phyloP scores from a whole-genome alignment of 805 yeast species.

The Candida qinlingensis region DNA sequence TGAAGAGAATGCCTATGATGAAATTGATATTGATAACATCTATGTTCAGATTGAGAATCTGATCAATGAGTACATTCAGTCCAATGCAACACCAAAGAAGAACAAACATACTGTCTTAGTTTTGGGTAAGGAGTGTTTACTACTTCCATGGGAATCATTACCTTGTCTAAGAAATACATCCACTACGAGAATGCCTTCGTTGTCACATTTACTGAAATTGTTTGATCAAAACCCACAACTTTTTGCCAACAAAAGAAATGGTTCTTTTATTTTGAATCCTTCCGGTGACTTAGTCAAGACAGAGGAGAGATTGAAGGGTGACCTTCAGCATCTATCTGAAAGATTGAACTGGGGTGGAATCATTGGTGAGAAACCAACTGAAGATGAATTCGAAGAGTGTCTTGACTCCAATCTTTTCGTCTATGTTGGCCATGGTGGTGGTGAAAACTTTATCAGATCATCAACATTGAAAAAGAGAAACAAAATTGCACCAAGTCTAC shows the following conservation, averaged over 20 bases:
- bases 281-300: slow-evolving; percentile 70
- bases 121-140: slow-evolving; percentile 58
- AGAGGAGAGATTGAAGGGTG: slow-evolving; percentile 46
- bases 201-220: slow-evolving; percentile 37
- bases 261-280: slow-evolving; percentile 74
- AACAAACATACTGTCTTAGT: slow-evolving; percentile 61
- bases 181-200: slow-evolving; percentile 72
- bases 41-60: slow-evolving; percentile 45
- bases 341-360: slow-evolving; percentile 46
- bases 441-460: slow-evolving; percentile 72
- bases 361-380: slow-evolving; percentile 52
- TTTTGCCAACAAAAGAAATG: slow-evolving; percentile 26
- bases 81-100: slow-evolving; percentile 8
- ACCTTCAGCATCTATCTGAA: slow-evolving; percentile 30
- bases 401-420: slow-evolving; percentile 51
- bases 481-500: slow-evolving; percentile 51
- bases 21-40: slow-evolving; percentile 53
- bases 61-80: slow-evolving; percentile 30
- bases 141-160: slow-evolving; percentile 88
- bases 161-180: slow-evolving; percentile 48
- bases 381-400: slow-evolving; percentile 40
- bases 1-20: slow-evolving; percentile 59
- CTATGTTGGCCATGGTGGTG: slow-evolving; percentile 95
- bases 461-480: slow-evolving; percentile 42
- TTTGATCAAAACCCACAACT: slow-evolving; percentile 21